These are phyloP conservation scores for Puccinia polysora DNA, from an alignment of 1,284 basidiomycete species.

Conservation along the genomic window DNA sequence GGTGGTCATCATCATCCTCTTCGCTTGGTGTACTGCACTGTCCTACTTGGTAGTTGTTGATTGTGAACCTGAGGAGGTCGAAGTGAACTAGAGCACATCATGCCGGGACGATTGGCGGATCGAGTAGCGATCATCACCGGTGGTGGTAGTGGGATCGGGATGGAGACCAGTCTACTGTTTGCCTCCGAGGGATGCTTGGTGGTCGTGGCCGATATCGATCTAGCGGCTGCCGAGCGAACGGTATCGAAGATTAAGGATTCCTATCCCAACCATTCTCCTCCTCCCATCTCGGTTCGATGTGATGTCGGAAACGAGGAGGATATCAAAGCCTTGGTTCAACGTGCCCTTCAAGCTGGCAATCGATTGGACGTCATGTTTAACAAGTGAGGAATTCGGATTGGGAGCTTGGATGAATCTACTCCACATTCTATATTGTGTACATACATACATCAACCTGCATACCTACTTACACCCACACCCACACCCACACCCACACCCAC, in stretches of 20 bases:
- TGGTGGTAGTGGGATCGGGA: slow-evolving; percentile 84
- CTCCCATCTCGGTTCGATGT: slow-evolving; percentile 68
- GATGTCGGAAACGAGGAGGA: slow-evolving; percentile 86
- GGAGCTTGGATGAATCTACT: no score
- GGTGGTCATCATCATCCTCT: no score
- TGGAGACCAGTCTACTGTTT: slow-evolving; percentile 86
- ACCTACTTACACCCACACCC: no score
- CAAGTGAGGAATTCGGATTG: slow-evolving; percentile 45
- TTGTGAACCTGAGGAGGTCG: no score
- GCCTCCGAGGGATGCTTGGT: slow-evolving; percentile 85
- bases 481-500: no score
- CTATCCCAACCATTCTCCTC: slow-evolving; percentile 61
- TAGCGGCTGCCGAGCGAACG: slow-evolving; percentile 65
- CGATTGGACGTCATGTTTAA: slow-evolving; percentile 76
- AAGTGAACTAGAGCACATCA: no score
- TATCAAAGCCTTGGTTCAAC: slow-evolving; percentile 72
- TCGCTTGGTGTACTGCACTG: no score
- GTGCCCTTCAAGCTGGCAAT: slow-evolving; percentile 75
- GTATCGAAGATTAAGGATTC: slow-evolving; percentile 64
- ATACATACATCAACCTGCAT: no score
- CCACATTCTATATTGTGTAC: no score
- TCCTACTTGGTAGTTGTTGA: no score
- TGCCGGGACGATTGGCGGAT: slow-evolving; percentile 42
- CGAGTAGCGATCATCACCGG: slow-evolving; percentile 76
- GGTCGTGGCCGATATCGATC: slow-evolving; percentile 79